Conservation (phyloP, 1,139 yeast genomes). For the Suhomyces yuchorum region DNA sequence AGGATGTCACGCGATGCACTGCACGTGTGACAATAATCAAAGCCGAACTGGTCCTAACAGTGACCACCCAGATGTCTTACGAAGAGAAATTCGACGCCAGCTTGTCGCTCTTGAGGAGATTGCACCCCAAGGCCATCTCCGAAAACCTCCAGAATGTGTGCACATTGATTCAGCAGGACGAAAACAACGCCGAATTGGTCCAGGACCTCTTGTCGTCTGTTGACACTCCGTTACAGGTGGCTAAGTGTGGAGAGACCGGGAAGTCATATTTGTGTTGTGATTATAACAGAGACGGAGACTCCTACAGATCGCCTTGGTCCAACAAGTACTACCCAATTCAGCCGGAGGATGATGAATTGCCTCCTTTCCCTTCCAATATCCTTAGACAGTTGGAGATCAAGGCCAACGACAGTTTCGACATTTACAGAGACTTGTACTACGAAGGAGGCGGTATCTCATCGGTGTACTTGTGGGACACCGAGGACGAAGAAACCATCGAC, state of each 20-base stretch:
- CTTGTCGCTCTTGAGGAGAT: conserved; percentile 79
- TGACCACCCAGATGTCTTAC: conserved; percentile 11
- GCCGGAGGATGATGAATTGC: conserved; percentile 53
- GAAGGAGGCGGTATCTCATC: conserved; percentile 88
- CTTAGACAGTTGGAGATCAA: conserved; percentile 75
- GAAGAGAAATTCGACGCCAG: conserved; percentile 85
- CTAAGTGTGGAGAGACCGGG: conserved; percentile 59
- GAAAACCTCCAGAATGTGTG: conserved; percentile 69
- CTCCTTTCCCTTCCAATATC: conserved; percentile 69
- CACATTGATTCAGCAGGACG: conserved; percentile 59
- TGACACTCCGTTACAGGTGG: conserved; percentile 75
- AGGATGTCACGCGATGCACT: too few species aligned
- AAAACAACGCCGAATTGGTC: conserved; percentile 56
- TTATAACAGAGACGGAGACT: conserved; percentile 92
- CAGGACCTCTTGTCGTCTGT: conserved; percentile 86
- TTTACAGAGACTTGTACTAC: conserved; percentile 89
- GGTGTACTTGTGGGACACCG: conserved; percentile 89
- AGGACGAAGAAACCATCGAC: conserved; percentile 45
- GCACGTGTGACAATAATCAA: too few species aligned
- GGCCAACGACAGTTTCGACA: conserved; percentile 90
- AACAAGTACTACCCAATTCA: conserved; percentile 71
- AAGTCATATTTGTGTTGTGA: conserved; percentile 84
- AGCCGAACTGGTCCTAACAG: neutral
- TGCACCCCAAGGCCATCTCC: conserved; percentile 73
- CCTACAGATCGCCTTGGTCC: conserved; percentile 90